Percentiles rank a stretch among this genome's conserved stretches.
Conservation (phyloP, 441 rosid genomes). For the Bruguiera hainesii region DNA sequence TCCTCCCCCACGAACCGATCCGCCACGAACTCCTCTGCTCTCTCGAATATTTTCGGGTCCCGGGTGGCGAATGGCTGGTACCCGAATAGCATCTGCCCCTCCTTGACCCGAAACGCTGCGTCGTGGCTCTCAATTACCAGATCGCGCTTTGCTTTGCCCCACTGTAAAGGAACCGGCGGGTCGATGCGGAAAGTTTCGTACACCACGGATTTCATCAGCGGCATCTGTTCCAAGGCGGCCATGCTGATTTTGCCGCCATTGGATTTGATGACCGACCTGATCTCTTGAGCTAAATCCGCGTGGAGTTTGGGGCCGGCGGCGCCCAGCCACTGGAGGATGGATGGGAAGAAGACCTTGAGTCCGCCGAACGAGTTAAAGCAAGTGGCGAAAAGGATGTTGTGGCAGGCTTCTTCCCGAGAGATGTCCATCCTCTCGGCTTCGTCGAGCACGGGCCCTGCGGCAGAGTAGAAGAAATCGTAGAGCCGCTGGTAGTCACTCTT, state of each 20-base stretch:
- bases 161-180: constrained; percentile 63
- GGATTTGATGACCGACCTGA: constrained; percentile 46
- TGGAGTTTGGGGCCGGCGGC: constrained; percentile 49
- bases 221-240: constrained; percentile 61
- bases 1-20: constrained; percentile 67
- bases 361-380: constrained; percentile 75
- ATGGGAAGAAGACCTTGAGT: constrained; percentile 49
- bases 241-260: constrained; percentile 57
- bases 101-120: constrained; percentile 52
- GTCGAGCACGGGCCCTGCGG: constrained; percentile 41
- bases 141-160: constrained; percentile 57
- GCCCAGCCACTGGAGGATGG: constrained; percentile 47
- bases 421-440: constrained; percentile 55
- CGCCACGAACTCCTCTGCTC: constrained; percentile 60
- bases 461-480: constrained; percentile 51
- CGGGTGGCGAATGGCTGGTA: constrained; percentile 67
- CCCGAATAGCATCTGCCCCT: constrained; percentile 68
- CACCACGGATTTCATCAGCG: constrained; percentile 58
- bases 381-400: constrained; percentile 59
- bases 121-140: constrained; percentile 62
- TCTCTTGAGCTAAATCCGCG: constrained; percentile 48
- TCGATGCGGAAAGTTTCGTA: constrained; percentile 66
- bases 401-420: constrained; percentile 60
- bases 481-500: constrained; percentile 52
- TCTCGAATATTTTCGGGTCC: constrained; percentile 58